Evolutionary conservation across 2,329 filamentous ascomycete genomes (phyloP).

Genomic region (Exserohilum rostratum): DNA sequence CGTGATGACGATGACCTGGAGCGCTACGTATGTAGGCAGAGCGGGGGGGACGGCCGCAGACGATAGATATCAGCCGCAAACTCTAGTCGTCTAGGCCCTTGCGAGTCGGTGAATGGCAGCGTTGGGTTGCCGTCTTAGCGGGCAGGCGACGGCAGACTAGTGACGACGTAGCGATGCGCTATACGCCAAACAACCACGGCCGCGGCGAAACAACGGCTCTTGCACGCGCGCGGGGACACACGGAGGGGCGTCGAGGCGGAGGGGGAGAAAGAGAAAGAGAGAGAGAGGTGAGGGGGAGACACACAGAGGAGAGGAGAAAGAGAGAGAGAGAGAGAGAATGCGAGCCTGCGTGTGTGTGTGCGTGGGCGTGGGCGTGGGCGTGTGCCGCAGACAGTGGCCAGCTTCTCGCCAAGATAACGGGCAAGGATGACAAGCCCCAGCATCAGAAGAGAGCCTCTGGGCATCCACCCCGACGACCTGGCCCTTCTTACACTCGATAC

Average conservation of each 20-base stretch:
- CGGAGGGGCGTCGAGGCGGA: neutral
- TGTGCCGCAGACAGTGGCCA: conserved; percentile 4
- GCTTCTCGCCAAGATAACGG: conserved; percentile 18
- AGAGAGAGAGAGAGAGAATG: neutral
- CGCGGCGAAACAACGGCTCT: neutral
- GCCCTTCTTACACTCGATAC: neutral
- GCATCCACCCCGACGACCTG: neutral
- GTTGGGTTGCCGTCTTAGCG: conserved; percentile 28
- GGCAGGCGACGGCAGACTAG: conserved; percentile 18
- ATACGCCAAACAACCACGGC: neutral
- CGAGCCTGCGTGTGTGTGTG: neutral
- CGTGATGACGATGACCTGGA: conserved; percentile 34
- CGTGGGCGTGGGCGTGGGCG: too few species aligned
- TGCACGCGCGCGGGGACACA: neutral
- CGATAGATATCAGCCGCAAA: conserved; percentile 26
- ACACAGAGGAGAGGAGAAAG: conserved; percentile 1
- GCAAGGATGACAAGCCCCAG: conserved; percentile 15
- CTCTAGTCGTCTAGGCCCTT: conserved; percentile 32
- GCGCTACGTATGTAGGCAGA: conserved; percentile 28
- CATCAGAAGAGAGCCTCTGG: conserved; percentile 1
- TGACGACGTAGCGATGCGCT: conserved; percentile 10
- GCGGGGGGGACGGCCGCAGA: conserved; percentile 22
- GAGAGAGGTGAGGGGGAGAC: neutral
- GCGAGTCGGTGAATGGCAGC: conserved; percentile 36
- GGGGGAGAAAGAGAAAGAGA: neutral